phyloP scores from a whole-genome alignment of 345 rosid genomes.

The Populus deltoides region DNA sequence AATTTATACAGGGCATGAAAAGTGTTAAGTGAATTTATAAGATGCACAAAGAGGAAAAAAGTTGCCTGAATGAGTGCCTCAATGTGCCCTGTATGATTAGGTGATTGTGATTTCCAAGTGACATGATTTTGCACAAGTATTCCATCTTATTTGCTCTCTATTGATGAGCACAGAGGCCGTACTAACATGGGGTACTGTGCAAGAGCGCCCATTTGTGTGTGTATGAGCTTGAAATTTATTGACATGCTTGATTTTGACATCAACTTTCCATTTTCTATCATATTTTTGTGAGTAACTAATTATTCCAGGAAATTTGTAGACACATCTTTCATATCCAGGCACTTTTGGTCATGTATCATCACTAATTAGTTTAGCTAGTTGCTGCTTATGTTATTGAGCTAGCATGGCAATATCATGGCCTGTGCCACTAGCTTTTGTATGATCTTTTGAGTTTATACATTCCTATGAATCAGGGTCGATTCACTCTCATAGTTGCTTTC shows the following conservation, averaged over 20 bases:
- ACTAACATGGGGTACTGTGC: no score
- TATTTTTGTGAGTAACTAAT: not conserved
- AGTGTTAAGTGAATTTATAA: not conserved
- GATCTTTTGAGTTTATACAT: not conserved
- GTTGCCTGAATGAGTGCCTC: not conserved
- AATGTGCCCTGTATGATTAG: no score
- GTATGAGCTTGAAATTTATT: not conserved
- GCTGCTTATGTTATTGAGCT: not conserved
- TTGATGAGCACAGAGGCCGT: no score
- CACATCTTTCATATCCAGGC: not conserved
- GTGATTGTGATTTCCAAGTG: no score
- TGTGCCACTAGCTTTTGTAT: not conserved
- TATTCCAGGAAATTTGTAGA: not conserved
- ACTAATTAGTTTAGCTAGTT: not conserved
- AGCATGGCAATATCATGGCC: not conserved
- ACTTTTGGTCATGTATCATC: not conserved
- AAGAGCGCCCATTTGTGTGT: not conserved
- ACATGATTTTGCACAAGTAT: no score
- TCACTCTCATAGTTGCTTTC: slow-evolving; percentile 81
- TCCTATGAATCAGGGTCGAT: slow-evolving; percentile 52
- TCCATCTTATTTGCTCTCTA: no score
- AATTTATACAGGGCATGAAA: not conserved
- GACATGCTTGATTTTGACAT: not conserved
- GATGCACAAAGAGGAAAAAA: not conserved
- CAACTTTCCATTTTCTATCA: not conserved